Conservation (phyloP, 2,329 filamentous ascomycete species). For the Ophiobolus disseminans region DNA sequence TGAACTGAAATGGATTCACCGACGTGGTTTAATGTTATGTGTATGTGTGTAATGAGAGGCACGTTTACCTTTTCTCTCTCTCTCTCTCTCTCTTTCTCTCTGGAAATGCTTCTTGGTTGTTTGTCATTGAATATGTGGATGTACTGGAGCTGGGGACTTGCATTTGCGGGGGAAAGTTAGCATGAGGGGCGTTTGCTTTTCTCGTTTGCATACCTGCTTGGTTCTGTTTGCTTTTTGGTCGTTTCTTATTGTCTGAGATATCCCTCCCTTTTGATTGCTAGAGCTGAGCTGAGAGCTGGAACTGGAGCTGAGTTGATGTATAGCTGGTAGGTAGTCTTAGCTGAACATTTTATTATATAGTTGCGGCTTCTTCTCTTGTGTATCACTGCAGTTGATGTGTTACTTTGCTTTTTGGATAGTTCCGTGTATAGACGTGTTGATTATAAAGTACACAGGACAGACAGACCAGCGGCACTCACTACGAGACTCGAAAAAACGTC, state of each 20-base stretch:
- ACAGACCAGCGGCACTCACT: slow-evolving; percentile 3
- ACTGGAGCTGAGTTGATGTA: background rate
- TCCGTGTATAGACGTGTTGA: too few species aligned
- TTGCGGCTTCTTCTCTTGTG: too few species aligned
- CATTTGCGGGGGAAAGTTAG: too few species aligned
- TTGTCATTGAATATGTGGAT: too few species aligned
- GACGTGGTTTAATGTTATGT: slow-evolving; percentile 2
- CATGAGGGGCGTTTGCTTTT: background rate
- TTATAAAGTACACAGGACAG: too few species aligned
- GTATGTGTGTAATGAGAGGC: too few species aligned
- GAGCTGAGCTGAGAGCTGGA: slow-evolving; percentile 1
- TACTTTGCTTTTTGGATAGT: too few species aligned
- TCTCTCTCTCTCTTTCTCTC: background rate
- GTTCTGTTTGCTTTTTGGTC: background rate
- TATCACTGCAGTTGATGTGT: too few species aligned
- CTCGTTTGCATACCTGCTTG: background rate
- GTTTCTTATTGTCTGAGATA: slow-evolving; percentile 14
- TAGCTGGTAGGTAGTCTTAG: too few species aligned
- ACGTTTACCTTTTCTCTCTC: too few species aligned
- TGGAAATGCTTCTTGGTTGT: background rate
- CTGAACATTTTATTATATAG: too few species aligned
- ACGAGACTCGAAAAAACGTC: background rate
- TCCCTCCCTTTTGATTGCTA: slow-evolving; percentile 3
- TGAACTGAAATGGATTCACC: background rate
- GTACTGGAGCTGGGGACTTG: too few species aligned